Conservation (phyloP, 129 eudicot species). For the Flaveria linearis region DNA sequence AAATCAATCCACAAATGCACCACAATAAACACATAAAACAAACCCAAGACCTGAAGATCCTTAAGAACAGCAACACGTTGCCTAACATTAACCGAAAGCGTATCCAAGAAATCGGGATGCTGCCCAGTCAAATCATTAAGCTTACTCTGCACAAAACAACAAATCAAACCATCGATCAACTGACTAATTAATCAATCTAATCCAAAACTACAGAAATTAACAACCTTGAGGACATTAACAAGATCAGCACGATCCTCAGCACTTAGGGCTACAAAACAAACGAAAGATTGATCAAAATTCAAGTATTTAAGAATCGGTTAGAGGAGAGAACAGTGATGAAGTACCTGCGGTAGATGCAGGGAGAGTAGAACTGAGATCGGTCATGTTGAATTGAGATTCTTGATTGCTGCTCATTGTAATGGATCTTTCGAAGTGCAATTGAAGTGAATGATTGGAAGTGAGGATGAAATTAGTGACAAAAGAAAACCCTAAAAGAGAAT, state of each 20-base stretch:
- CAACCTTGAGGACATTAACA: constrained; percentile 60
- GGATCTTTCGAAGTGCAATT: constrained; percentile 8
- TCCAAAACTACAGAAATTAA: not conserved
- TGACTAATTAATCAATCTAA: not conserved
- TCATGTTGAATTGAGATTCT: constrained; percentile 36
- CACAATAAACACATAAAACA: not conserved
- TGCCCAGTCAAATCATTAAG: constrained; percentile 65
- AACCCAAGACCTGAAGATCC: constrained; percentile 60
- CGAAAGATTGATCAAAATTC: not conserved
- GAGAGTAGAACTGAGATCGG: constrained; percentile 36
- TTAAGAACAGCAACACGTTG: constrained; percentile 65
- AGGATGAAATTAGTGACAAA: not conserved
- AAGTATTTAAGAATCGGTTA: not conserved
- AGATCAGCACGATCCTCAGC: constrained; percentile 72
- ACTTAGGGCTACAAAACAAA: constrained; percentile 43
- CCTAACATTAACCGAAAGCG: constrained; percentile 50
- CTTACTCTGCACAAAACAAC: constrained; percentile 45
- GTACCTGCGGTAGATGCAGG: constrained; percentile 42
- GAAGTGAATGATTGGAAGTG: not conserved
- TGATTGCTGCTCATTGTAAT: constrained; percentile 32
- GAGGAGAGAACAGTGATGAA: not conserved
- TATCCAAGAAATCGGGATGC: constrained; percentile 60
- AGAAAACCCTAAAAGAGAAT: not conserved
- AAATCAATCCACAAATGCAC: constrained; percentile 10
- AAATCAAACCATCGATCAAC: constrained; percentile 3